Conservation (phyloP, 768 basidiomycete genomes). For the Phaeotremella skinneri region DNA sequence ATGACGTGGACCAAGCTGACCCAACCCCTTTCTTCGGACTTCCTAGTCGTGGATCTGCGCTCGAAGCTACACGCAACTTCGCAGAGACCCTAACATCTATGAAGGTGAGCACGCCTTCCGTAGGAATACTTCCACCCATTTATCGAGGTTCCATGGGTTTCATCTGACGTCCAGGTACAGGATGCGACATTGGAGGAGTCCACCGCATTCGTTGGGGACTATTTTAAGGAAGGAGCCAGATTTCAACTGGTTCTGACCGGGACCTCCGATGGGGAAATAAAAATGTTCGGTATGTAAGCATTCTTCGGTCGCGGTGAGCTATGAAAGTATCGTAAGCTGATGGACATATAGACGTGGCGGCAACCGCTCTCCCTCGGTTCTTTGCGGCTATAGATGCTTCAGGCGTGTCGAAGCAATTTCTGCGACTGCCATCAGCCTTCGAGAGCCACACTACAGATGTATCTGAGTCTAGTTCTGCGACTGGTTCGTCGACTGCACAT, state of each 20-base stretch:
- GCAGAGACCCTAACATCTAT: slow-evolving; percentile 7
- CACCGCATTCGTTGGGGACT: slow-evolving; percentile 4
- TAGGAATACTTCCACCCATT: not conserved
- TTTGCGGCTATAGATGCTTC: slow-evolving; percentile 6
- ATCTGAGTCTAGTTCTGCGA: not conserved
- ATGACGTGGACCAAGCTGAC: not conserved
- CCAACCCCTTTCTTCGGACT: not conserved
- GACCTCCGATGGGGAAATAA: not conserved
- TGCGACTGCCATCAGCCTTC: slow-evolving; percentile 1
- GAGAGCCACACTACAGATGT: not conserved
- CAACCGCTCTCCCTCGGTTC: slow-evolving; percentile 7
- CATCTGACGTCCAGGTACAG: slow-evolving; percentile 4
- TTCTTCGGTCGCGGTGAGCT: not conserved
- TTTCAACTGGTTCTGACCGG: slow-evolving; percentile 7
- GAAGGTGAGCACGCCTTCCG: slow-evolving; percentile 12
- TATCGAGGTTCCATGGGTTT: not conserved
- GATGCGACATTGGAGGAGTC: slow-evolving; percentile 16
- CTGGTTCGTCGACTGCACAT: not conserved
- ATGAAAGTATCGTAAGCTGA: slow-evolving; percentile 2
- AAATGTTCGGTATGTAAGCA: slow-evolving; percentile 12
- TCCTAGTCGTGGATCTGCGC: not conserved
- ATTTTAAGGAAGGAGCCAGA: slow-evolving; percentile 11
- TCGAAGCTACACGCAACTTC: slow-evolving; percentile 3
- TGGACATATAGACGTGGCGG: slow-evolving; percentile 6
- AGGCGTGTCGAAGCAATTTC: not conserved